phyloP scores from a whole-genome alignment of 345 rosid genomes.

The Isatis tinctoria region DNA sequence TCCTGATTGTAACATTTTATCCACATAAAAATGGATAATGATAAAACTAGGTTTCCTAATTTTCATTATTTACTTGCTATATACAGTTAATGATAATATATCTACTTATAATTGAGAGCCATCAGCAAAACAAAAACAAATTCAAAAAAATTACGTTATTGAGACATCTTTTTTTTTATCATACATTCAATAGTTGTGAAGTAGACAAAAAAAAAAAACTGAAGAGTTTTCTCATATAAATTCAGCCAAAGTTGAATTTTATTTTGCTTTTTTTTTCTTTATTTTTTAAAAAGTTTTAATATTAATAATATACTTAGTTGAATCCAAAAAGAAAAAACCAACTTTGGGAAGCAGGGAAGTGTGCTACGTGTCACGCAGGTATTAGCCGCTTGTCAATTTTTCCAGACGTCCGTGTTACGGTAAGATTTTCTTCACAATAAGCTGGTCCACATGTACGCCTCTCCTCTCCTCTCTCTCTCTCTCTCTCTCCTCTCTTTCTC shows the following conservation, averaged over 20 bases:
- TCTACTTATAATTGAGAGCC: background rate
- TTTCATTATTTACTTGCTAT: background rate
- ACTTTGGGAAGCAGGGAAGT: constrained; percentile 34
- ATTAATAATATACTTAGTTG: background rate
- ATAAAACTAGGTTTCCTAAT: background rate
- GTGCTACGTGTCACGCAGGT: constrained; percentile 28
- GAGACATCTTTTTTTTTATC: background rate
- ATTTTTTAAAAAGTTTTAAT: background rate
- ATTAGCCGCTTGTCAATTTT: background rate
- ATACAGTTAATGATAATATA: background rate
- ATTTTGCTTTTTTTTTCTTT: background rate
- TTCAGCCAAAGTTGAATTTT: background rate
- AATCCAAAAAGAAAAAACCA: constrained; percentile 38
- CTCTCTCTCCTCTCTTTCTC: constrained; percentile 1
- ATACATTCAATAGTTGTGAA: background rate
- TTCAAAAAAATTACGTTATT: background rate
- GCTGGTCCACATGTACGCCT: constrained; percentile 31
- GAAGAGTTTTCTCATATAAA: background rate
- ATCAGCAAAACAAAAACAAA: background rate
- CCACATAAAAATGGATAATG: background rate
- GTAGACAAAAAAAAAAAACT: background rate
- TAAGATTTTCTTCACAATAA: constrained; percentile 31
- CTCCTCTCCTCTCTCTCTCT: constrained; percentile 18
- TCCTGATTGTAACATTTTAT: background rate
- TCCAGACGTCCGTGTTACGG: constrained; percentile 55